These are phyloP conservation scores for Fragaria ananassa DNA, from an alignment of 306 rosid species.

Conservation along the genomic window DNA sequence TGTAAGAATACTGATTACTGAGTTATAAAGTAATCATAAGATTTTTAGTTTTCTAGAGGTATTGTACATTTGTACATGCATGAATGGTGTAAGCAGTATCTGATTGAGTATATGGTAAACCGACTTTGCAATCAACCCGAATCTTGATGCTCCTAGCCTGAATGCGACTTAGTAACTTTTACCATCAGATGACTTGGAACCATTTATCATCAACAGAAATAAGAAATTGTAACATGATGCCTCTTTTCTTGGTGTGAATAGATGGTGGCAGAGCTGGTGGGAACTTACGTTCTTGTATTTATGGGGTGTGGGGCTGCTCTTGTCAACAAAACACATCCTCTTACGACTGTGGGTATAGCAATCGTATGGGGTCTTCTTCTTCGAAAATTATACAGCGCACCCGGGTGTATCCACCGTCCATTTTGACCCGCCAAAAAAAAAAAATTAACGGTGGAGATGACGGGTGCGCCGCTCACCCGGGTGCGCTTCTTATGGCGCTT, in stretches of 20 bases:
- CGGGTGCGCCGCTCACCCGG: too few relatives aligned
- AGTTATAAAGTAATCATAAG: too few relatives aligned
- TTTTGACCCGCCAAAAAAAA: too few relatives aligned
- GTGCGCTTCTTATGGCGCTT: slow-evolving; percentile 33
- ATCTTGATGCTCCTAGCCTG: too few relatives aligned
- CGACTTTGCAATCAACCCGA: not conserved
- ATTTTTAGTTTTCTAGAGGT: not conserved
- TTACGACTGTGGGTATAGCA: slow-evolving; percentile 36
- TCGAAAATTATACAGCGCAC: too few relatives aligned
- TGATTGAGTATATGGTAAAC: not conserved
- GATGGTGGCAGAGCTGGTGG: slow-evolving; percentile 42
- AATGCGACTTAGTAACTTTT: not conserved
- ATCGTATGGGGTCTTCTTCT: slow-evolving; percentile 40
- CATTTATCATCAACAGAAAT: not conserved
- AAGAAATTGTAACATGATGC: not conserved
- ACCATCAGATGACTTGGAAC: not conserved
- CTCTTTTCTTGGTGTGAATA: not conserved
- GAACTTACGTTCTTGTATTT: slow-evolving; percentile 48
- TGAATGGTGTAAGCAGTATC: not conserved
- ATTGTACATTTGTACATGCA: too few relatives aligned
- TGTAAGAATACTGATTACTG: not conserved
- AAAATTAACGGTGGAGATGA: too few relatives aligned
- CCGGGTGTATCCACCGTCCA: too few relatives aligned
- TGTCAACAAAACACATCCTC: slow-evolving; percentile 28
- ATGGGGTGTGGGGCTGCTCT: slow-evolving; percentile 49